phyloP scores from a whole-genome alignment of 345 rosid genomes.

The Psidium friedrichsthalianum region DNA sequence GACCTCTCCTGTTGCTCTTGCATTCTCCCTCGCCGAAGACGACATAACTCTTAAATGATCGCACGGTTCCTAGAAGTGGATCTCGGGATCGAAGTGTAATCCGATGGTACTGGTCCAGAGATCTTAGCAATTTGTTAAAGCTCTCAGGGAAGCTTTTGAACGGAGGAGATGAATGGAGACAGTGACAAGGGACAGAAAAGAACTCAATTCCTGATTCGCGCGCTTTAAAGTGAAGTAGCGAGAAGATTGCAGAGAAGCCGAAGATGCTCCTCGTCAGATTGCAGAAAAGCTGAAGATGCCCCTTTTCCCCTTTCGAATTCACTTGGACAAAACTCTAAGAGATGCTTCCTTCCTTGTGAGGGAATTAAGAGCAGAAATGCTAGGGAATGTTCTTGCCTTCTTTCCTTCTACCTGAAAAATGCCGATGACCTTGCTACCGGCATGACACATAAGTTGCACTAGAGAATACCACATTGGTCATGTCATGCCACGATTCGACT shows the following conservation, averaged over 20 bases:
- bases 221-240: neutral
- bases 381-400: neutral
- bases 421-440: neutral
- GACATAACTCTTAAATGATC: conserved; percentile 4
- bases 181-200: neutral
- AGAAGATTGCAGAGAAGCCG: neutral
- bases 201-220: neutral
- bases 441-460: neutral
- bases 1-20: conserved; percentile 13
- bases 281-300: conserved; percentile 14
- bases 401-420: neutral
- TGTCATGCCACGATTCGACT: neutral
- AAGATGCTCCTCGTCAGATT: neutral
- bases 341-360: conserved; percentile 12
- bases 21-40: conserved; percentile 7
- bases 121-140: neutral
- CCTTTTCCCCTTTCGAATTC: neutral
- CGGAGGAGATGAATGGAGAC: neutral
- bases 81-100: neutral
- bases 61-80: neutral
- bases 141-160: neutral
- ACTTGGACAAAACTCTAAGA: conserved; percentile 3
- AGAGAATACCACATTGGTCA: neutral
- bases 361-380: conserved; percentile 4
- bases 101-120: neutral